Percentiles rank a stretch among this genome's conserved stretches.
phyloP scores from a whole-genome alignment of 73 alveolate genomes.

The Paramecium sexaurelia region DNA sequence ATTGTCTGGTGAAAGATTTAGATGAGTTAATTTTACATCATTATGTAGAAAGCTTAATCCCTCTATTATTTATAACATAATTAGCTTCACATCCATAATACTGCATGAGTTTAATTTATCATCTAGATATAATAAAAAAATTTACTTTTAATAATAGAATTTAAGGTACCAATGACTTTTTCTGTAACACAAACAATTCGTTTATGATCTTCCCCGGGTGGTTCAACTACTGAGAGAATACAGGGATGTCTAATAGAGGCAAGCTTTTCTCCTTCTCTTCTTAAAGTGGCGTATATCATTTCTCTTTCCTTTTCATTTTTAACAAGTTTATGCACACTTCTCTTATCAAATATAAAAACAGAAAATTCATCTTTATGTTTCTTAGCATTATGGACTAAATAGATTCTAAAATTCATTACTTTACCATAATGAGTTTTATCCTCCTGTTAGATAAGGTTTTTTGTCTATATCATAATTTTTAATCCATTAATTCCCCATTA shows the following conservation, averaged over 20 bases:
- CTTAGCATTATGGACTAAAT: constrained; percentile 26
- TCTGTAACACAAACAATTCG: constrained; percentile 38
- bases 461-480: constrained; percentile 16
- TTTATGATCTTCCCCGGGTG: constrained; percentile 44
- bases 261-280: constrained; percentile 42
- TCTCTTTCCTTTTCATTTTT: constrained; percentile 31
- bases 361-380: constrained; percentile 23
- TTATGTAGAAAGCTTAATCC: constrained; percentile 91
- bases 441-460: constrained; percentile 23
- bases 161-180: constrained; percentile 14
- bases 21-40: constrained; percentile 91
- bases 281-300: background rate
- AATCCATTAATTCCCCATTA: constrained; percentile 21
- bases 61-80: constrained; percentile 88
- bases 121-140: background rate
- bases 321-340: background rate
- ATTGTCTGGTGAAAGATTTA: constrained; percentile 88
- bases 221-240: constrained; percentile 15
- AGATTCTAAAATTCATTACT: background rate
- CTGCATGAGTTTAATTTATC: constrained; percentile 50
- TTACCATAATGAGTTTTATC: constrained; percentile 7
- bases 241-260: background rate
- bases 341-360: constrained; percentile 35
- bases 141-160: background rate
- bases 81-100: constrained; percentile 88